Base-by-base conservation (phyloP, 345 rosid species). In the Euphorbia lathyris region DNA sequence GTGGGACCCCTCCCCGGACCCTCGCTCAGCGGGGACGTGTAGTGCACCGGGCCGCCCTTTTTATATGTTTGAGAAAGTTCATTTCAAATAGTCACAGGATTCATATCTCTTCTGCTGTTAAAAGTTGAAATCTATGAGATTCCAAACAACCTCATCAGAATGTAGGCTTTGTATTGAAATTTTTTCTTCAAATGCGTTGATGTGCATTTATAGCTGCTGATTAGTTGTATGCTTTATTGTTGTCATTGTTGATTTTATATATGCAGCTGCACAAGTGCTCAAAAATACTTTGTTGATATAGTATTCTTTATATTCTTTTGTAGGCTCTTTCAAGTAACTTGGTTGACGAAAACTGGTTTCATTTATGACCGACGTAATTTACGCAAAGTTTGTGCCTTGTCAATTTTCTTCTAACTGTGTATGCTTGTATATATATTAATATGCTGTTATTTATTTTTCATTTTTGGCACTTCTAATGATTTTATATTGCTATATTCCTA, bases 321-420 rank as follows among this genome's bases (percentile, higher is more conserved):
- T 84, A 95, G 97, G 87, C 88, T 95, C 81, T 83, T 83, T 76
- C 99, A 95, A 89, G 89, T 95, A 56, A 84, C 92, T 75, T 95
- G 97, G 99, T 73, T 86, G 97, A 86, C 84, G 58, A 75, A 79
- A n/a, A 84, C 78, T 40, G 99, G 98, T 78, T 92, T 89, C 96
- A 82, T 85, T 43, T 93, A 93, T 82, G 94, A 93, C 69, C 76
- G 83, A 61, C 78, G 70, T 78, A 79, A 89, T 72, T 80, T 96
- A 81, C 83, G 70, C 81, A 86, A 86, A 84, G 99, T 96, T 69
- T 83, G 98, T 87, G 70, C 84, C 81, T 78, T 43, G 22, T 7
- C 58, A 51, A 66, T 74, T 68, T 68, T n/a, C 47, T 64, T 63
- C 13, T 5, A 12, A 25, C 53, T 23, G 6, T 50, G 42, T 53